Conservation (phyloP, 495 filamentous ascomycete species). For the Aspergillus biplanus region DNA sequence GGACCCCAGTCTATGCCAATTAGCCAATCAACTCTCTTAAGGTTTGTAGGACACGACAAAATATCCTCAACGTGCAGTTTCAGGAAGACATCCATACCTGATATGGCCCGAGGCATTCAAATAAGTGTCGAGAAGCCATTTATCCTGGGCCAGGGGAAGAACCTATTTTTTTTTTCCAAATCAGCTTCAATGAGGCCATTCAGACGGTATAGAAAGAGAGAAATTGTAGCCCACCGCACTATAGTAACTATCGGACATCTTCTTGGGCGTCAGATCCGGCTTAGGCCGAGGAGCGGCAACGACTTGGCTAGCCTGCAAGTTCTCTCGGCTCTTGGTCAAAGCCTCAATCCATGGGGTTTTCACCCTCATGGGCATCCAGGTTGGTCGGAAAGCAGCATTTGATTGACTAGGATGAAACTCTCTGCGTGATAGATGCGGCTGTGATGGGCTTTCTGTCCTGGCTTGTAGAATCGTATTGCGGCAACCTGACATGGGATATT, state of each 20-base stretch:
- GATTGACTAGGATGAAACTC: slow-evolving; percentile 37
- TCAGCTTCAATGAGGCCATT: background rate
- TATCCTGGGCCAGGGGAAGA: slow-evolving; percentile 67
- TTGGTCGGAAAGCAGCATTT: slow-evolving; percentile 35
- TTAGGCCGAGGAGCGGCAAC: slow-evolving; percentile 39
- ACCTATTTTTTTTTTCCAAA: slow-evolving; percentile 43
- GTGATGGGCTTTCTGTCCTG: slow-evolving; percentile 6
- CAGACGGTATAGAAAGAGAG: background rate
- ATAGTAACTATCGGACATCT: slow-evolving; percentile 68
- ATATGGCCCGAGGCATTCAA: slow-evolving; percentile 69
- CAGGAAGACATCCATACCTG: slow-evolving; percentile 37
- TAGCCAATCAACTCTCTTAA: slow-evolving; percentile 2
- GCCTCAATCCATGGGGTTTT: slow-evolving; percentile 75
- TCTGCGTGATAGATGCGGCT: slow-evolving; percentile 8
- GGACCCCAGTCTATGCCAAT: slow-evolving; percentile 59
- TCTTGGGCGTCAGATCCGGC: slow-evolving; percentile 60
- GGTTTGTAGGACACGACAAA: too few relatives aligned
- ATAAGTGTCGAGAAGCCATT: slow-evolving; percentile 72
- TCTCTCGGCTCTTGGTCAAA: slow-evolving; percentile 54
- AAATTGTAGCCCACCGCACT: slow-evolving; percentile 53
- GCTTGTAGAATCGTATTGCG: slow-evolving; percentile 7
- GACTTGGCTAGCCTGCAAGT: slow-evolving; percentile 33
- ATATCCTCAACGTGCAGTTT: too few relatives aligned
- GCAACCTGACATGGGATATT: slow-evolving; percentile 14
- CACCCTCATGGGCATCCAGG: slow-evolving; percentile 59